Evolutionary conservation across 2,329 filamentous ascomycete genomes (phyloP).

Genomic region (Dactylella cylindrospora): DNA sequence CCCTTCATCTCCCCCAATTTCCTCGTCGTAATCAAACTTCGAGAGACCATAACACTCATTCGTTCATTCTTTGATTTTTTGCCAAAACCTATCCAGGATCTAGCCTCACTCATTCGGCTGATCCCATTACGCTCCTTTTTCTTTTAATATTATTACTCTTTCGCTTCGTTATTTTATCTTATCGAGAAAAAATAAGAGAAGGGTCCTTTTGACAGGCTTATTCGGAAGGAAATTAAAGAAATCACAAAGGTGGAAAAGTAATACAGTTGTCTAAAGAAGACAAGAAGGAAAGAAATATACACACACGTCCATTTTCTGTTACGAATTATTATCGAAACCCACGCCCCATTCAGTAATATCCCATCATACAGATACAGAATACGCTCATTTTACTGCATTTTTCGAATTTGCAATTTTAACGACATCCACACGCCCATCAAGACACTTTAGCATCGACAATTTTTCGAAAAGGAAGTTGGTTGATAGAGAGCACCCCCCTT

Average conservation of each 20-base stretch:
- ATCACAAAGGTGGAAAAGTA: conserved; percentile 41
- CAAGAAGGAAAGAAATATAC: too few species aligned
- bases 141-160: conserved; percentile 38
- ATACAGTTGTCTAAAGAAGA: conserved; percentile 34
- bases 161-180: conserved; percentile 44
- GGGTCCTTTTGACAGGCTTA: conserved; percentile 25
- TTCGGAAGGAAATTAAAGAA: conserved; percentile 25
- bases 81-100: conserved; percentile 44
- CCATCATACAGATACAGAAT: conserved; percentile 20
- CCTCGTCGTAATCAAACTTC: conserved; percentile 45
- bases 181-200: conserved; percentile 26
- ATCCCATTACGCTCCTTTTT: conserved; percentile 50
- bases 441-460: conserved; percentile 21
- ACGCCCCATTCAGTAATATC: conserved; percentile 24
- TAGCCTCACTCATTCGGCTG: conserved; percentile 50
- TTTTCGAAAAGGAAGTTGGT: conserved; percentile 34
- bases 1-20: conserved; percentile 45
- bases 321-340: conserved; percentile 44
- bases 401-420: conserved; percentile 43
- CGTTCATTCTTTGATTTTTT: conserved; percentile 45
- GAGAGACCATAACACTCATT: conserved; percentile 45
- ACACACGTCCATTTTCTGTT: conserved; percentile 40
- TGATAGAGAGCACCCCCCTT: conserved; percentile 23
- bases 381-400: conserved; percentile 36
- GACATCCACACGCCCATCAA: conserved; percentile 35